Percentiles rank a stretch among this genome's conserved stretches.
These are phyloP conservation scores for Hymenoscyphus salicellus DNA, from an alignment of 2,329 filamentous ascomycete species.

Conservation along the genomic window DNA sequence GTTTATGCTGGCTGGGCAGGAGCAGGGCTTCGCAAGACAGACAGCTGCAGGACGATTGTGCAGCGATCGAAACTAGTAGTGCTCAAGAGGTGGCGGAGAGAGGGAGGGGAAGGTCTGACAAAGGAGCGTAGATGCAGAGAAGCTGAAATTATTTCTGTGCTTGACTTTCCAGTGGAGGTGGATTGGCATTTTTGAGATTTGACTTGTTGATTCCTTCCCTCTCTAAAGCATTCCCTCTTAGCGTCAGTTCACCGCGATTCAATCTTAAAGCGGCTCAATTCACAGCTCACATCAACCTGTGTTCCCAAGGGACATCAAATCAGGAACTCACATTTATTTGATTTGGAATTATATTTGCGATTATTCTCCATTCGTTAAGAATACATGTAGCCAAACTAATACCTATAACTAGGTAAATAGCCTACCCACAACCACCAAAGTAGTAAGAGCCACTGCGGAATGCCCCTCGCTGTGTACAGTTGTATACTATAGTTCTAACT, in stretches of 20 bases:
- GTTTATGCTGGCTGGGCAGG: not conserved
- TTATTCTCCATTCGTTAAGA: too few species aligned
- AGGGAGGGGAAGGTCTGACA: not conserved
- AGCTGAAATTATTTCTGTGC: constrained; percentile 5
- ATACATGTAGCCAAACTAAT: too few species aligned
- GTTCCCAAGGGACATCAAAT: not conserved
- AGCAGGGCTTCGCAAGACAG: too few species aligned
- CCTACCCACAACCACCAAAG: too few species aligned
- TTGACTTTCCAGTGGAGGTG: not conserved
- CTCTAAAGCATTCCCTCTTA: constrained; percentile 10
- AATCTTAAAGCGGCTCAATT: constrained; percentile 1
- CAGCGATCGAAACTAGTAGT: constrained; percentile 13
- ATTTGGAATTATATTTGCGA: too few species aligned
- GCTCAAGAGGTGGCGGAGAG: not conserved
- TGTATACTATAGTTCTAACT: too few species aligned
- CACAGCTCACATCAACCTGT: not conserved
- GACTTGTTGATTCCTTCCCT: constrained; percentile 17
- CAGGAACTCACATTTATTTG: not conserved
- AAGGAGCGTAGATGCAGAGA: constrained; percentile 13
- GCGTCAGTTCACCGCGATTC: not conserved
- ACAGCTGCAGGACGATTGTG: constrained; percentile 17
- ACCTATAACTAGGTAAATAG: too few species aligned
- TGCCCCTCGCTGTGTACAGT: too few species aligned
- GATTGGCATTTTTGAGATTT: not conserved
- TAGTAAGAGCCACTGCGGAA: too few species aligned